phyloP scores from a whole-genome alignment of 1,284 basidiomycete species.

The Cryptococcus jaspeensis region DNA sequence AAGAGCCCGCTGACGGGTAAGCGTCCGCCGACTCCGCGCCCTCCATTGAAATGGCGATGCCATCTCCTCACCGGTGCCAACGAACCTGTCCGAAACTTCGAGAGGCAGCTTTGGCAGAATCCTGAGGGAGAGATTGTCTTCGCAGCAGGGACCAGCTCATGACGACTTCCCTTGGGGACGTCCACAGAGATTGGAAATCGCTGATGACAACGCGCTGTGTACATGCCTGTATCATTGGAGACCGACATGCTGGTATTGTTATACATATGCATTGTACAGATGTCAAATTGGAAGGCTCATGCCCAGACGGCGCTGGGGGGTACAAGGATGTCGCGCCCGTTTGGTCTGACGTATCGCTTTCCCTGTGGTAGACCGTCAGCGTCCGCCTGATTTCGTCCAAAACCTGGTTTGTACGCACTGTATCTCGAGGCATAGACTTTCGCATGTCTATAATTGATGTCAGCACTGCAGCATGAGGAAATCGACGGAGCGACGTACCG shows the following conservation, averaged over 20 bases:
- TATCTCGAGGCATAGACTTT: constrained; percentile 50
- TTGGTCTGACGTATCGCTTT: constrained; percentile 40
- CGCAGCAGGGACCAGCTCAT: constrained; percentile 43
- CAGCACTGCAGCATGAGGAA: neutral
- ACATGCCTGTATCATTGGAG: too few species aligned
- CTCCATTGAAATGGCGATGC: too few species aligned
- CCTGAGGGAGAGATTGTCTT: constrained; percentile 46
- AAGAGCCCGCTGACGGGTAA: too few species aligned
- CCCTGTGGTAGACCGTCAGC: constrained; percentile 19
- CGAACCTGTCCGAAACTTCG: constrained; percentile 52
- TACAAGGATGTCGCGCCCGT: constrained; percentile 48
- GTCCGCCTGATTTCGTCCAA: neutral
- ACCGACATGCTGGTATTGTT: neutral
- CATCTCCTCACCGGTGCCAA: too few species aligned
- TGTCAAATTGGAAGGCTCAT: constrained; percentile 11
- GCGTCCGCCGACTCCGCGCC: too few species aligned
- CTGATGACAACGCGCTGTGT: too few species aligned
- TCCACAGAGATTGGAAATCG: neutral
- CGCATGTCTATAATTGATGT: constrained; percentile 42
- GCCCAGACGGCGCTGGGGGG: constrained; percentile 49
- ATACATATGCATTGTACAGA: neutral
- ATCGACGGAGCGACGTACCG: constrained; percentile 21
- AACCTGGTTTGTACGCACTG: constrained; percentile 16
- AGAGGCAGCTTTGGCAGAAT: constrained; percentile 45
- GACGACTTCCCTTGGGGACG: constrained; percentile 29